phyloP scores from a whole-genome alignment of 2,329 filamentous ascomycete genomes.

The Scedosporium boydii region DNA sequence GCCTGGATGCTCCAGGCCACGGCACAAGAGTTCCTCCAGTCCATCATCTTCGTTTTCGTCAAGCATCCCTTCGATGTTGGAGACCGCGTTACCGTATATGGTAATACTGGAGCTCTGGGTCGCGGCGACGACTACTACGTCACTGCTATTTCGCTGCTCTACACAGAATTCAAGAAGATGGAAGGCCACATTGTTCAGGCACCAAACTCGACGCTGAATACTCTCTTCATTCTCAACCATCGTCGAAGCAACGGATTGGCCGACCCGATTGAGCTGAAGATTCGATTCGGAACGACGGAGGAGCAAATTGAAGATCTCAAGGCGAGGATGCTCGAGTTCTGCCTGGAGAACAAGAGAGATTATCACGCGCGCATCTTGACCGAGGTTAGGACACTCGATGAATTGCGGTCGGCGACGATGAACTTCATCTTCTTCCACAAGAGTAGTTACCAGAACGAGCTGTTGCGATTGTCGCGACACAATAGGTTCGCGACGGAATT shows the following conservation, averaged over 20 bases:
- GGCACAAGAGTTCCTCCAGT: conserved; percentile 89
- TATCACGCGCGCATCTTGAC: conserved; percentile 81
- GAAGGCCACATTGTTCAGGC: conserved; percentile 93
- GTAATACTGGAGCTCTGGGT: conserved; percentile 70
- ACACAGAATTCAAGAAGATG: conserved; percentile 98
- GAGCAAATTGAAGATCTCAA: conserved; percentile 78
- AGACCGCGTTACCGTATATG: conserved; percentile 85
- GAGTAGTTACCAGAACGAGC: conserved; percentile 91
- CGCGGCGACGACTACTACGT: conserved; percentile 92
- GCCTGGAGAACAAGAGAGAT: conserved; percentile 76
- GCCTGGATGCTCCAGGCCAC: conserved; percentile 91
- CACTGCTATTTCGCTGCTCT: conserved; percentile 84
- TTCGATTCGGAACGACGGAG: conserved; percentile 81
- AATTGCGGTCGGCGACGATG: conserved; percentile 77
- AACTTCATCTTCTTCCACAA: conserved; percentile 98
- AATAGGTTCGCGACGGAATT: conserved; percentile 92
- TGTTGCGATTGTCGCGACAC: conserved; percentile 77
- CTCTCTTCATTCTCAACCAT: conserved; percentile 89
- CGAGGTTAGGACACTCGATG: conserved; percentile 68
- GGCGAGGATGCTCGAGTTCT: conserved; percentile 71
- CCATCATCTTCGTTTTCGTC: conserved; percentile 89
- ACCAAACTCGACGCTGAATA: conserved; percentile 88
- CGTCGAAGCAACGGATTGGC: conserved; percentile 80
- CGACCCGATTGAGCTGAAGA: conserved; percentile 72
- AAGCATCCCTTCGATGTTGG: conserved; percentile 97